Base-by-base conservation (phyloP, 2,329 filamentous ascomycete species). In the Simplicillium aogashimaense region DNA sequence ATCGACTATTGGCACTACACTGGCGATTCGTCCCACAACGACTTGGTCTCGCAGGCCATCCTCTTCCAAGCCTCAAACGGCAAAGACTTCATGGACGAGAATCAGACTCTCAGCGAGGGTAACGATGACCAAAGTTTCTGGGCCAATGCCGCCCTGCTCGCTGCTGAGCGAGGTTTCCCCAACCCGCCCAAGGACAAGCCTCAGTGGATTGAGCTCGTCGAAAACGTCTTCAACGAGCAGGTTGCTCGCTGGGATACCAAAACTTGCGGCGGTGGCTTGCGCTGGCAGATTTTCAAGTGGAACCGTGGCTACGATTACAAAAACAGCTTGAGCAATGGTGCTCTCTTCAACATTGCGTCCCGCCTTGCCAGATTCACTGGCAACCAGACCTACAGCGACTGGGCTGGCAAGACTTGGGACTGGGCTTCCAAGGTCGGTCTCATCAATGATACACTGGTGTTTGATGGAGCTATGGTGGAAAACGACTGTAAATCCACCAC, bases 41-140 rank as follows among this genome's bases (percentile, higher is more conserved):
- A 65, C 14, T 62, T 74, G 28, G 69, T 70, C 2, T 66, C 58
- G 4, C 63, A 77, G 51, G 77, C 67, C 2, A 50, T 81, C 48
- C 51, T 71, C 10, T 70, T 73, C 50, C 77, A 81, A 52, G 64
- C 62, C 16, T 9, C 20, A 5, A 72, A 74, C 29, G 61, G 66
- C 20, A 48, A 53, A 18, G 68, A 80, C 54, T 80, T 67, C 55
- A 76, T 78, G 74, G 77, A 77, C 2, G 47, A 51, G 6, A 78
- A 78, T 53, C 71, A 76, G 53, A 72, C 70, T 10, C 56, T 60
- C 18, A 65, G 63, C 1, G 52, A 66, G 35, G 77, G 76, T 45
- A 83, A 82, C 56, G 80, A 84, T 47, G 79, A 83, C 51, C 79
- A 83, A 57, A 77, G 80, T 2, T 86, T 87, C 59, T 88, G 84